Evolutionary conservation across 768 basidiomycete genomes (phyloP).

Genomic region (Hygrocybe coccinea): DNA sequence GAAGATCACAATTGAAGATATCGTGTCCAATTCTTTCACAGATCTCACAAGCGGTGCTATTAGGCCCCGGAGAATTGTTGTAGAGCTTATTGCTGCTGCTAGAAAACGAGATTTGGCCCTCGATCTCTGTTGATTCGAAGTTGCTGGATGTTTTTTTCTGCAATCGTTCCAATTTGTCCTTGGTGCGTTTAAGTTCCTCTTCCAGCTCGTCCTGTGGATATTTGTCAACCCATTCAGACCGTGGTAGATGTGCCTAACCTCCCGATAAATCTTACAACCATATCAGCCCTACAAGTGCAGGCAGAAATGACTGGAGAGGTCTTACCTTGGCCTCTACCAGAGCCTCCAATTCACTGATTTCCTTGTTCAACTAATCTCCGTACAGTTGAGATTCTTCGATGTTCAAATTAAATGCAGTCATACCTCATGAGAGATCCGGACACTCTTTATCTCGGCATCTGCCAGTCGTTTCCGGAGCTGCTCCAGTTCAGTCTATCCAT

Average conservation of each 20-base stretch:
- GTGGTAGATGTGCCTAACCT: constrained; percentile 38
- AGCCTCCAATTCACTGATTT: constrained; percentile 87
- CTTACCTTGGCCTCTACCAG: constrained; percentile 90
- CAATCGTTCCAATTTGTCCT: constrained; percentile 57
- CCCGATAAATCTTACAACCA: constrained; percentile 68
- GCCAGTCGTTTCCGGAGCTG: constrained; percentile 63
- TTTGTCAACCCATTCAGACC: neutral
- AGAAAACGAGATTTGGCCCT: constrained; percentile 16
- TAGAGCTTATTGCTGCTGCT: constrained; percentile 17
- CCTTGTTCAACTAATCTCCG: constrained; percentile 68
- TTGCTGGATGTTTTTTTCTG: constrained; percentile 58
- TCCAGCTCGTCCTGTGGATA: constrained; percentile 72
- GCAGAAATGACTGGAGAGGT: neutral
- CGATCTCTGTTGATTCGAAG: constrained; percentile 33
- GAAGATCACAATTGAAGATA: constrained; percentile 75
- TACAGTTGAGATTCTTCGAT: neutral
- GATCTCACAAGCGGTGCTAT: constrained; percentile 70
- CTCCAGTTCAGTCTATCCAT: constrained; percentile 53
- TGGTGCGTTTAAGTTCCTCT: constrained; percentile 71
- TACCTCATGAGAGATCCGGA: constrained; percentile 64
- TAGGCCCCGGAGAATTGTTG: constrained; percentile 18
- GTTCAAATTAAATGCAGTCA: constrained; percentile 19
- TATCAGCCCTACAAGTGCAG: neutral
- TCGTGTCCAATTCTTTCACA: constrained; percentile 84
- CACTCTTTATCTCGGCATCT: constrained; percentile 72